A percentile compares a stretch with the other conserved stretches of the same genome.
Conservation (phyloP, 2,329 filamentous ascomycete species). For the Aureobasidium zeae region DNA sequence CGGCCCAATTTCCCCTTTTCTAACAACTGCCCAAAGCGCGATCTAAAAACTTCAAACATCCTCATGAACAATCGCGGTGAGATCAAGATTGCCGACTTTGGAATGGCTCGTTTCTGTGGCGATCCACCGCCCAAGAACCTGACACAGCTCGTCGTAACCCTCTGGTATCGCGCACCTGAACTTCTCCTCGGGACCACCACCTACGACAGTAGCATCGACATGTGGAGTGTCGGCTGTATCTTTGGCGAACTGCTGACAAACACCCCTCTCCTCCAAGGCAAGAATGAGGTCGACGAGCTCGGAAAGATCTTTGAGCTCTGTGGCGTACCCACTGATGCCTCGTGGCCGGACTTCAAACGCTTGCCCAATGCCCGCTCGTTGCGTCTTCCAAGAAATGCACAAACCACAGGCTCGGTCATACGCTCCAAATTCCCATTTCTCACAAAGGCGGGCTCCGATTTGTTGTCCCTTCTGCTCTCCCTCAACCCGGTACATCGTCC, state of each 20-base stretch:
- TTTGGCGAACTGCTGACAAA: constrained; percentile 83
- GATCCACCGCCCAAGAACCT: constrained; percentile 64
- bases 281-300: constrained; percentile 87
- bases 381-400: constrained; percentile 43
- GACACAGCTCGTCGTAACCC: constrained; percentile 86
- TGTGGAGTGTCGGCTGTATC: constrained; percentile 95
- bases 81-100: constrained; percentile 95
- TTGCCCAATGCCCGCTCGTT: constrained; percentile 79
- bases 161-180: constrained; percentile 94
- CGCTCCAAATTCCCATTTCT: constrained; percentile 73
- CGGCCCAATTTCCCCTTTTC: too few species aligned
- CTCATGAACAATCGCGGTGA: constrained; percentile 90
- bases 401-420: constrained; percentile 48
- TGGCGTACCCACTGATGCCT: constrained; percentile 71
- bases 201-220: constrained; percentile 72
- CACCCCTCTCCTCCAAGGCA: constrained; percentile 74
- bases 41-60: constrained; percentile 88
- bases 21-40: constrained; percentile 59
- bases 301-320: constrained; percentile 82
- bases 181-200: constrained; percentile 69
- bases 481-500: constrained; percentile 67
- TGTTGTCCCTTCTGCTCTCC: constrained; percentile 61
- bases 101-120: constrained; percentile 87
- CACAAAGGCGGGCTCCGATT: constrained; percentile 60
- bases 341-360: constrained; percentile 78